phyloP scores from a whole-genome alignment of 2,329 filamentous ascomycete species.

The Hymenoscyphus fructigenus region DNA sequence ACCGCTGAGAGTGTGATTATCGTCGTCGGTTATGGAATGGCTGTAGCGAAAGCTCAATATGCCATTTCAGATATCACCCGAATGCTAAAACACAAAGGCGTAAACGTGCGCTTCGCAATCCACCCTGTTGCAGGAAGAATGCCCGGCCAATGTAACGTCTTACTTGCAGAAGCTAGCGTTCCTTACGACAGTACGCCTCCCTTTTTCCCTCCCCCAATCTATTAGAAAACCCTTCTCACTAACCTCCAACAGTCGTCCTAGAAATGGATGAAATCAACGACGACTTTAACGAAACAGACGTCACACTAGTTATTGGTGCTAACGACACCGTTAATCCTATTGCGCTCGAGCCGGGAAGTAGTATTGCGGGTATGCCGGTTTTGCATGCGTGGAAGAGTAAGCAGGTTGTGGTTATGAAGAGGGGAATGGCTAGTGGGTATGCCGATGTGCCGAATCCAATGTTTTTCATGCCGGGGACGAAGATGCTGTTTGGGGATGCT shows the following conservation, averaged over 20 bases:
- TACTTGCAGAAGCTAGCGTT: constrained; percentile 83
- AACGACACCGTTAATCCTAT: constrained; percentile 94
- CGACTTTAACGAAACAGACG: constrained; percentile 80
- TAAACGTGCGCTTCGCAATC: constrained; percentile 85
- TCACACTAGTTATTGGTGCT: constrained; percentile 85
- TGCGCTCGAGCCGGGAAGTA: constrained; percentile 76
- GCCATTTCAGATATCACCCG: constrained; percentile 80
- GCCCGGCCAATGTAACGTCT: constrained; percentile 90
- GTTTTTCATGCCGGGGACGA: constrained; percentile 87
- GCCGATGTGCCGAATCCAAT: constrained; percentile 88
- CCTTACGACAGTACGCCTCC: constrained; percentile 70
- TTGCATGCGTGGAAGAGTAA: constrained; percentile 93
- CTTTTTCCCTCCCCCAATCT: neutral
- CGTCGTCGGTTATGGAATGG: constrained; percentile 86
- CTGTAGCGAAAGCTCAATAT: constrained; percentile 90
- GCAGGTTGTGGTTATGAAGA: constrained; percentile 90
- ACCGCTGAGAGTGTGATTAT: constrained; percentile 85
- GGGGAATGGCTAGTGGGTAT: constrained; percentile 57
- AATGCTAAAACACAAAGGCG: constrained; percentile 69
- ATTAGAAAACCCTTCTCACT: neutral
- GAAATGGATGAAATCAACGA: constrained; percentile 98
- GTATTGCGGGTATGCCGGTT: constrained; percentile 91
- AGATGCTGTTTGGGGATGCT: constrained; percentile 91
- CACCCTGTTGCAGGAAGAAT: constrained; percentile 89
- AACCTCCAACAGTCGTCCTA: constrained; percentile 58